Conservation (phyloP, 805 yeast genomes). For the Saturnispora mendoncae region DNA sequence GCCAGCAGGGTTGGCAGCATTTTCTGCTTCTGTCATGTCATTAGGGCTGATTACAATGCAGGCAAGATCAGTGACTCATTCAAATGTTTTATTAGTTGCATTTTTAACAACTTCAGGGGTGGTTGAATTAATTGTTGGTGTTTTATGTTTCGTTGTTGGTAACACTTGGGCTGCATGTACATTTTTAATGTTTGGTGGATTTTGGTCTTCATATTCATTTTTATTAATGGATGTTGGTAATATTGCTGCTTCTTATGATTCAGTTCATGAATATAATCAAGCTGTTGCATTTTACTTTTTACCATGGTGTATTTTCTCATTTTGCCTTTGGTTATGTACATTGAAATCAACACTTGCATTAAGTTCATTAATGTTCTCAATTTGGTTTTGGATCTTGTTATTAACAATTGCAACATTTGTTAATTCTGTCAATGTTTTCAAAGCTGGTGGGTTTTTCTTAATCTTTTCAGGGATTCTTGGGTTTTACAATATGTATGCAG, state of each 20-base stretch:
- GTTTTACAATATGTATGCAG: conserved; percentile 40
- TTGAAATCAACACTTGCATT: conserved; percentile 40
- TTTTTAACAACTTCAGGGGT: conserved; percentile 42
- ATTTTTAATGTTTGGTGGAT: conserved; percentile 45
- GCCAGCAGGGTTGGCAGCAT: conserved; percentile 45
- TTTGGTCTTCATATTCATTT: conserved; percentile 44
- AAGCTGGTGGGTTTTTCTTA: conserved; percentile 44
- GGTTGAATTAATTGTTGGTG: conserved; percentile 41
- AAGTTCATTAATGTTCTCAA: conserved; percentile 32
- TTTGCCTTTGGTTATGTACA: conserved; percentile 37
- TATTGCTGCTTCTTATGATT: conserved; percentile 31
- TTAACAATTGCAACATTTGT: conserved; percentile 38
- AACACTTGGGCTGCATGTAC: conserved; percentile 51
- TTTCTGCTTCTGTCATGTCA: conserved; percentile 38
- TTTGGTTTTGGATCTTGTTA: conserved; percentile 38
- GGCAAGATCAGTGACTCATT: conserved; percentile 36
- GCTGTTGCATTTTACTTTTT: conserved; percentile 41
- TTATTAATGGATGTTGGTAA: conserved; percentile 38
- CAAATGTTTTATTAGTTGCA: conserved; percentile 38
- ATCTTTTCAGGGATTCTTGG: conserved; percentile 36
- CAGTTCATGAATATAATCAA: conserved; percentile 31
- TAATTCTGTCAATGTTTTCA: conserved; percentile 25
- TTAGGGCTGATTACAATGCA: conserved; percentile 39
- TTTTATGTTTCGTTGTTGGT: conserved; percentile 42
- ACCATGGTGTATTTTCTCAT: conserved; percentile 46